Evolutionary conservation across 768 basidiomycete genomes (phyloP).

Genomic region (Pisolithus orientalis): DNA sequence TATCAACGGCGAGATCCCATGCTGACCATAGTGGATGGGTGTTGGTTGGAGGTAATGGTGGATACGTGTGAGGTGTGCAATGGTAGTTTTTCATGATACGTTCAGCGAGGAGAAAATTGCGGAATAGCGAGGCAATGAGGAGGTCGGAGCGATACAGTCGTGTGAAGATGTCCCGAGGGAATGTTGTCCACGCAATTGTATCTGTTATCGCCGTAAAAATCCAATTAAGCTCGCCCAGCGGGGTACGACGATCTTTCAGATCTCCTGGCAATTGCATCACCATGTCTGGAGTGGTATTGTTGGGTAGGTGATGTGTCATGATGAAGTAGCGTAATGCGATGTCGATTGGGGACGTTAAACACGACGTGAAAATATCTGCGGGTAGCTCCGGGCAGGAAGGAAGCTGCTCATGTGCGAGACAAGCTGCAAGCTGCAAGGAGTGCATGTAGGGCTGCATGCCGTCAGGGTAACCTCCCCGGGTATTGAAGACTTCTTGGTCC

Average conservation of each 20-base stretch:
- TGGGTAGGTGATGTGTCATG: constrained; percentile 82
- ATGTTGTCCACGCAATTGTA: constrained; percentile 98
- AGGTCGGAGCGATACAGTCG: constrained; percentile 92
- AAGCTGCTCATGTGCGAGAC: constrained; percentile 82
- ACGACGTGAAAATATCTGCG: constrained; percentile 95
- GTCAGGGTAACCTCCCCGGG: constrained; percentile 54
- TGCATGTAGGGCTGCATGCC: constrained; percentile 69
- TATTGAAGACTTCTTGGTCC: constrained; percentile 56
- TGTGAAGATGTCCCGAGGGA: constrained; percentile 89
- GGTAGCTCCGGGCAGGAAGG: constrained; percentile 96
- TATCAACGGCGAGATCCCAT: constrained; percentile 97
- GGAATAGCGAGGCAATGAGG: constrained; percentile 91
- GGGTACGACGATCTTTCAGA: constrained; percentile 92
- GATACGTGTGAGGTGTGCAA: constrained; percentile 92
- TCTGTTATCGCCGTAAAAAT: constrained; percentile 99
- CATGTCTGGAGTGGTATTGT: constrained; percentile 80
- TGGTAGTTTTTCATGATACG: constrained; percentile 97
- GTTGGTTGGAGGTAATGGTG: constrained; percentile 90
- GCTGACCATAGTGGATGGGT: constrained; percentile 95
- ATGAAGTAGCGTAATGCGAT: constrained; percentile 93
- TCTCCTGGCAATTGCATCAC: constrained; percentile 94
- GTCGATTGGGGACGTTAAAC: constrained; percentile 96
- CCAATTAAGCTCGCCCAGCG: constrained; percentile 98
- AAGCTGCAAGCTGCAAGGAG: constrained; percentile 93
- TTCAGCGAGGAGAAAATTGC: constrained; percentile 95